Evolutionary conservation across 148 eudicot genomes (phyloP), one percentile per base, ranked within the genome.

Genomic region (Silene uniflora): DNA sequence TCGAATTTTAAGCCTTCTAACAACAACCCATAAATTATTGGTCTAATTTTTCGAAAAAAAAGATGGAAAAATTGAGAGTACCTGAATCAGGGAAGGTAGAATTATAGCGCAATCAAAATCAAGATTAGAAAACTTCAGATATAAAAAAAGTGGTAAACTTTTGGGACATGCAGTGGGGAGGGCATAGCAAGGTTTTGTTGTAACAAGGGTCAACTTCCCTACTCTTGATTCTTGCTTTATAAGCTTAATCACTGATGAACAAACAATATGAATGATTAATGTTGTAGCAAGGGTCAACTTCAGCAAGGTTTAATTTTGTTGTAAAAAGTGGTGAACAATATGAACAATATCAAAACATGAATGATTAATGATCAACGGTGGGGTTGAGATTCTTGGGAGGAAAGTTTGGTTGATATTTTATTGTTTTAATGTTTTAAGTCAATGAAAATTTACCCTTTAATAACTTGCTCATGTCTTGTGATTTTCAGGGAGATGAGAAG

Each of bases 131-230:
- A 91, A 88, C 80, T 83, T 94, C 74, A 94, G 98, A 64, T 89
- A 94, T 35, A 94, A 80, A 81, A 85, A 94, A 80, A 86, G 87
- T 6, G 98, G 92, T 75, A 94, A 84, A 73, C 92, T 89, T 7
- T 77, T 77, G 4, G 96, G 93, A 83, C 98, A 94, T 65, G 88
- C 85, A 11, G 97, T 94, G 10, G 98, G 98, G 56, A 94, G 88
- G 32, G 88, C 97, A 67, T 88, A 94, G 56, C 91, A 75, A 0
- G 91, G 81, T 62, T 90, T 94, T 60, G 97, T 84, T 19, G 87
- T 82, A 61, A 94, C 89, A 29, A 91, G 84, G 4, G 93, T 90
- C 21, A 93, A 69, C 39, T 56, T 83, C 22, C 54, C 76, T 42
- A 73, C 78, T 66, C 62, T 76, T 62, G 71, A 76, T 76, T 79